A percentile compares a stretch with the other conserved stretches of the same genome.
Conservation (phyloP, 2,329 filamentous ascomycete genomes). For the Acrocalymma vagum region DNA sequence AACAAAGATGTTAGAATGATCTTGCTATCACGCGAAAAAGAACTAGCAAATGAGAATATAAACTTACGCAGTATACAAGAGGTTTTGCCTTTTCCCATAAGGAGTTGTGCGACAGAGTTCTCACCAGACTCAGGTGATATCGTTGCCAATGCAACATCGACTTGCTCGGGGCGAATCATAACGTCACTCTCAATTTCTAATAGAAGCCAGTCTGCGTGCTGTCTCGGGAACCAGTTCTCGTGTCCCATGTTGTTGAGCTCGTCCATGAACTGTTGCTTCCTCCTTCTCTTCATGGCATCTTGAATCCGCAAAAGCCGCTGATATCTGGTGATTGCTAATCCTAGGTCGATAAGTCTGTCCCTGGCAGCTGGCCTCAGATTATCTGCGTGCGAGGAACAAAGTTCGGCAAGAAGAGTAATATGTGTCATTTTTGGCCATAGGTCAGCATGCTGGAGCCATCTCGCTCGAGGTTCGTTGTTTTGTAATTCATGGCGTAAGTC, state of each 20-base stretch:
- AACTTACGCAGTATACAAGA: slow-evolving; percentile 65
- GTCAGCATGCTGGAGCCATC: slow-evolving; percentile 53
- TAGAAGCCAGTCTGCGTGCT: slow-evolving; percentile 69
- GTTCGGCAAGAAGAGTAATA: slow-evolving; percentile 56
- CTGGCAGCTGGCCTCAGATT: slow-evolving; percentile 49
- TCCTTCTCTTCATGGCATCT: slow-evolving; percentile 35
- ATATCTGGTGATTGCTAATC: slow-evolving; percentile 51
- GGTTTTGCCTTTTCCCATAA: slow-evolving; percentile 73
- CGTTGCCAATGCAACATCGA: slow-evolving; percentile 69
- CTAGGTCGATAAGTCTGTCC: slow-evolving; percentile 54
- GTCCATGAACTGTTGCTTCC: slow-evolving; percentile 40
- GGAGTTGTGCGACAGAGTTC: slow-evolving; percentile 71
- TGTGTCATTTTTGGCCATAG: slow-evolving; percentile 59
- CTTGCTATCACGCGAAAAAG: slow-evolving; percentile 55
- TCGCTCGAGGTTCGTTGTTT: slow-evolving; percentile 30
- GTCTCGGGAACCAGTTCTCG: slow-evolving; percentile 62
- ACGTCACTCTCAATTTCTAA: slow-evolving; percentile 73
- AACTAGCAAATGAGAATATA: slow-evolving; percentile 60
- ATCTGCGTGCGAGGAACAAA: slow-evolving; percentile 48
- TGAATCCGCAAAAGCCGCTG: slow-evolving; percentile 58
- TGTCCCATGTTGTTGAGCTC: slow-evolving; percentile 62
- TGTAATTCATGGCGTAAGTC: slow-evolving; percentile 14
- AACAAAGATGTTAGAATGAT: slow-evolving; percentile 16
- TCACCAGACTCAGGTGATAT: slow-evolving; percentile 60
- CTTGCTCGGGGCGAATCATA: slow-evolving; percentile 68